These are phyloP conservation scores for Xylaria digitata DNA, from an alignment of 2,329 filamentous ascomycete genomes.

Conservation along the genomic window DNA sequence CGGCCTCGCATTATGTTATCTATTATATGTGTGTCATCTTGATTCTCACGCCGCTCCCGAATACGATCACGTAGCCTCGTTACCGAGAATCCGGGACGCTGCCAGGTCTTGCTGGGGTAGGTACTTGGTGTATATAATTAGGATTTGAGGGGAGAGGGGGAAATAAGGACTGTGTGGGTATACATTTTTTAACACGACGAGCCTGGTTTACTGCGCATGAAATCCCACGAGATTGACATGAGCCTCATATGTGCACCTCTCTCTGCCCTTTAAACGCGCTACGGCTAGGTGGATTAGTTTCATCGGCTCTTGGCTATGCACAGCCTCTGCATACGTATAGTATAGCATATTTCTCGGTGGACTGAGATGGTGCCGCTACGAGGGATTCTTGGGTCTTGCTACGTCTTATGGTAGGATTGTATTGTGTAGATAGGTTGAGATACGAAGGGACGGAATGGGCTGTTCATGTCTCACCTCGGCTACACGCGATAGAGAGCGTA, in stretches of 20 bases:
- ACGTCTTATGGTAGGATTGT: neutral
- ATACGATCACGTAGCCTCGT: conserved; percentile 15
- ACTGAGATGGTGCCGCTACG: no score
- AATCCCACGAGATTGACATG: neutral
- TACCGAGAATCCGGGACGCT: conserved; percentile 17
- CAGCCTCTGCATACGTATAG: neutral
- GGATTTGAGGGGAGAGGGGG: neutral
- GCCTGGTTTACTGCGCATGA: neutral
- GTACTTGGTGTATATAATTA: neutral
- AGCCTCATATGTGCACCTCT: neutral
- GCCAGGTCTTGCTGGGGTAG: conserved; percentile 3
- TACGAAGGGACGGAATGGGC: no score
- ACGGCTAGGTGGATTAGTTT: neutral
- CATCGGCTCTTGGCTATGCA: neutral
- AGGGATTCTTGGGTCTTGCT: neutral
- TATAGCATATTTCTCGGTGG: no score
- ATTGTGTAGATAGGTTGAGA: no score
- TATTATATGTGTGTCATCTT: conserved; percentile 7
- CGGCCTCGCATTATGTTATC: neutral
- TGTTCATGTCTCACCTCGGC: no score
- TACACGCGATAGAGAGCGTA: no score
- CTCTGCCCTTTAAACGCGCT: no score
- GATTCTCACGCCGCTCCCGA: neutral
- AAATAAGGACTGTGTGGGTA: neutral
- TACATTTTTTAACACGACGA: neutral